A percentile compares a stretch with the other conserved stretches of the same genome.
phyloP scores from a whole-genome alignment of 192 early-diverging fungal species.

The Entophlyctis luteolus region DNA sequence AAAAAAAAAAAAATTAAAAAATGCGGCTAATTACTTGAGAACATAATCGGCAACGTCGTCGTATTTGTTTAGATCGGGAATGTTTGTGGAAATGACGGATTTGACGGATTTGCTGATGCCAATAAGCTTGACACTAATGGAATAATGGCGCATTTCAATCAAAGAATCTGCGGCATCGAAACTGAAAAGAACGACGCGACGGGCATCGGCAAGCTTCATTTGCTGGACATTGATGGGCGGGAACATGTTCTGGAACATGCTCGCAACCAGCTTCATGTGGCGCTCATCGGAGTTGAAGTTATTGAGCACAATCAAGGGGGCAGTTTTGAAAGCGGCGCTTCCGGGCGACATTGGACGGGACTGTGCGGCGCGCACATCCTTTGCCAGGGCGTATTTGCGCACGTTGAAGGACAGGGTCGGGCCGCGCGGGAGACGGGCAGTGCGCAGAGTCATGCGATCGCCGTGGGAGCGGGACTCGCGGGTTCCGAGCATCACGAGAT shows the following conservation, averaged over 20 bases:
- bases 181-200: constrained; percentile 88
- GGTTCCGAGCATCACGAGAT: constrained; percentile 83
- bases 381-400: constrained; percentile 70
- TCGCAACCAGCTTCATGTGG: constrained; percentile 85
- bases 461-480: constrained; percentile 60
- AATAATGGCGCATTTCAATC: constrained; percentile 94
- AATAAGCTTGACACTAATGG: constrained; percentile 78
- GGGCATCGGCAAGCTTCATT: constrained; percentile 86
- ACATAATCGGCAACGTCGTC: constrained; percentile 94
- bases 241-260: constrained; percentile 96
- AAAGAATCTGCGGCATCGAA: constrained; percentile 64
- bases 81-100: constrained; percentile 66
- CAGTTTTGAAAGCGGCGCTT: constrained; percentile 67
- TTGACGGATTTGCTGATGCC: constrained; percentile 91
- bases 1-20: no score
- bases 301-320: constrained; percentile 82
- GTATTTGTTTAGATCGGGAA: constrained; percentile 75
- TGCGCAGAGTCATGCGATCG: constrained; percentile 70
- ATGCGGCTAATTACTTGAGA: constrained; percentile 47
- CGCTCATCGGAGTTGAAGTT: constrained; percentile 69
- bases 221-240: constrained; percentile 89
- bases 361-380: constrained; percentile 79
- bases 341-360: constrained; percentile 72
- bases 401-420: constrained; percentile 90
- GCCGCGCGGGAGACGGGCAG: constrained; percentile 82